Percentiles rank a stretch among this genome's conserved stretches.
Evolutionary conservation across 805 yeast species (phyloP).

Genomic region (Suhomyces xylopsoci): DNA sequence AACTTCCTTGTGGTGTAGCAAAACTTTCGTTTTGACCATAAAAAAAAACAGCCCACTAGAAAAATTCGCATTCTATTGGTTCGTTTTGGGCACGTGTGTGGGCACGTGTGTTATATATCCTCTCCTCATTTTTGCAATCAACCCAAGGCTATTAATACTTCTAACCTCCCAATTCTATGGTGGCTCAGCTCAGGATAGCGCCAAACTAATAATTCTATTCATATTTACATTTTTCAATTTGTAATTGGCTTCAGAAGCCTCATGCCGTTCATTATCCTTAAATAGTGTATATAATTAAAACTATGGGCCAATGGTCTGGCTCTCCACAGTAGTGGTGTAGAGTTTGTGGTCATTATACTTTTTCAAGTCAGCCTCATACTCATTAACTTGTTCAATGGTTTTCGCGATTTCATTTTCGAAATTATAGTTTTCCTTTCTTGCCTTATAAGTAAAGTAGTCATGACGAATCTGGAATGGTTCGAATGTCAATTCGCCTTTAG

Average conservation of each 20-base stretch:
- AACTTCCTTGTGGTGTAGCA: not conserved
- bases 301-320: not conserved
- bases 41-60: slow-evolving; percentile 3
- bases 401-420: slow-evolving; percentile 1
- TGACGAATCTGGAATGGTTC: slow-evolving; percentile 10
- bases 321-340: not conserved
- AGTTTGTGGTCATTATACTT: not conserved
- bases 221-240: too few relatives aligned
- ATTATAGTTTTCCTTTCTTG: slow-evolving; percentile 3
- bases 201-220: too few relatives aligned
- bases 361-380: not conserved
- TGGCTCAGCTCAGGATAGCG: not conserved
- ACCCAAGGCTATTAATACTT: not conserved
- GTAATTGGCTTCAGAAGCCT: not conserved
- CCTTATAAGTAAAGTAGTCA: slow-evolving; percentile 8
- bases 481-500: slow-evolving; percentile 2
- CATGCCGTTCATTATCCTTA: not conserved
- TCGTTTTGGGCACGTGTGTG: not conserved
- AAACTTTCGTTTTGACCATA: not conserved
- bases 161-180: not conserved
- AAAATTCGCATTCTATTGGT: slow-evolving; percentile 6
- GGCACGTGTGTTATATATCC: not conserved
- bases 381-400: not conserved
- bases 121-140: not conserved
- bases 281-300: not conserved